Percentiles rank a stretch among this genome's conserved stretches.
These are phyloP conservation scores for Ganoderma lingzhi DNA, from an alignment of 1,284 basidiomycete genomes.

Conservation along the genomic window DNA sequence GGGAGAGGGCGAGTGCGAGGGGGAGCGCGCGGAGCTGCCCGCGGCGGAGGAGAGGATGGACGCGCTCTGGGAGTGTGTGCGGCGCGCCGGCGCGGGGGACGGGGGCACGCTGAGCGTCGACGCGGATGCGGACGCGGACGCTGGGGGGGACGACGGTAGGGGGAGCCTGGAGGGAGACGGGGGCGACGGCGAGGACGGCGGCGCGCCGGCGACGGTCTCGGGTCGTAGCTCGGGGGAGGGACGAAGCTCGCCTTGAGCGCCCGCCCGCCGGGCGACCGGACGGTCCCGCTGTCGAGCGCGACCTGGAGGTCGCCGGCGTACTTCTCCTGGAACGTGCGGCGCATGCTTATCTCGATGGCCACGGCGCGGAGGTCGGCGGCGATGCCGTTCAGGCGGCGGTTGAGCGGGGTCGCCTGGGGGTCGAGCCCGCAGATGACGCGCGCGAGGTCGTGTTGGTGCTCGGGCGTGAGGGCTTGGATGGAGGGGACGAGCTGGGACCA, in stretches of 20 bases:
- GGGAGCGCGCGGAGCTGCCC: slow-evolving; percentile 10
- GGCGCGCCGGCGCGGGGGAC: slow-evolving; percentile 30
- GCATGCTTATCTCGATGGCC: slow-evolving; percentile 82
- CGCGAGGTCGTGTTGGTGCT: slow-evolving; percentile 81
- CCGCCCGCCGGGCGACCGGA: slow-evolving; percentile 34
- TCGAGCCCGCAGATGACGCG: slow-evolving; percentile 76
- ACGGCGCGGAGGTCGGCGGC: slow-evolving; percentile 80
- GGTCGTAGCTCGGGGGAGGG: slow-evolving; percentile 74
- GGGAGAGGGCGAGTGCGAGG: slow-evolving; percentile 17
- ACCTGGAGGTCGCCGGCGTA: slow-evolving; percentile 79
- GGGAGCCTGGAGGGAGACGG: slow-evolving; percentile 29
- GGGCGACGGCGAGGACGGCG: slow-evolving; percentile 20
- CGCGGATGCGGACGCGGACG: slow-evolving; percentile 34
- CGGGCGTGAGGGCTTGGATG: slow-evolving; percentile 69
- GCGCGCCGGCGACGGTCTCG: slow-evolving; percentile 24
- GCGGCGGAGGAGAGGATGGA: slow-evolving; percentile 35
- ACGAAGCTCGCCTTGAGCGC: slow-evolving; percentile 68
- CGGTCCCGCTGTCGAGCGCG: slow-evolving; percentile 68
- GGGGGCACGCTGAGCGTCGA: slow-evolving; percentile 40
- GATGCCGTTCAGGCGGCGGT: slow-evolving; percentile 60
- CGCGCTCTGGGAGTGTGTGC: slow-evolving; percentile 38
- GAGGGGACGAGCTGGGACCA: slow-evolving; percentile 73
- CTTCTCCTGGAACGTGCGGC: slow-evolving; percentile 82
- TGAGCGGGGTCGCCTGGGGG: slow-evolving; percentile 49
- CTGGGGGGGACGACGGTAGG: slow-evolving; percentile 20